A percentile compares a stretch with the other conserved stretches of the same genome.
Conservation (phyloP, 176 grass and related monocot genomes). For the Melocanna baccifera region DNA sequence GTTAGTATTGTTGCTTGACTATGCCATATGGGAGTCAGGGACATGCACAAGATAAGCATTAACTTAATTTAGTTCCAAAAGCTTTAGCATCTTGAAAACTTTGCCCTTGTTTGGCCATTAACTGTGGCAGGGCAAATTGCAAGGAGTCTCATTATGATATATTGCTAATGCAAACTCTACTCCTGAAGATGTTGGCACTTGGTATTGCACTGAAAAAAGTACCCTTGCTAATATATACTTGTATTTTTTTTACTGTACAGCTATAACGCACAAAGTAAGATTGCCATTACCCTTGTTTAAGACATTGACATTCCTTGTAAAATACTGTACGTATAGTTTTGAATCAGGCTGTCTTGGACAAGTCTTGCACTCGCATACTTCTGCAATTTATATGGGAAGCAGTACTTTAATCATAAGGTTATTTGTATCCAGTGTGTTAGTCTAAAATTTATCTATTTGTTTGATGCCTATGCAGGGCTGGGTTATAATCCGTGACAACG, state of each 20-base stretch:
- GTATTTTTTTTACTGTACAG: neutral
- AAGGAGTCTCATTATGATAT: neutral
- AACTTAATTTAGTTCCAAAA: neutral
- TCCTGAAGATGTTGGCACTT: neutral
- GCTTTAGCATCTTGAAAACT: neutral
- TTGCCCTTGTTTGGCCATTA: neutral
- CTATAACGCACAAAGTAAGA: neutral
- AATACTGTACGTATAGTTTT: neutral
- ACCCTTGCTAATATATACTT: neutral
- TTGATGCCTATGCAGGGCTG: slow-evolving; percentile 68
- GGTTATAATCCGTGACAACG: slow-evolving; percentile 73
- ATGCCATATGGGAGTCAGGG: neutral
- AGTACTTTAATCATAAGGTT: neutral
- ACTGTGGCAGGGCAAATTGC: neutral
- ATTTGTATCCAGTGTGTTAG: neutral
- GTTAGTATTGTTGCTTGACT: neutral
- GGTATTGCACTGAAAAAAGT: neutral
- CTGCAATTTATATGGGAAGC: neutral
- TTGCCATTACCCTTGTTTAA: neutral
- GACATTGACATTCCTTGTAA: slow-evolving; percentile 2
- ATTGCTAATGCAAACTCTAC: neutral
- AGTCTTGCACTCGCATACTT: slow-evolving; percentile 1
- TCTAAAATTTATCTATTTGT: slow-evolving; percentile 21
- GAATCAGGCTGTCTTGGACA: slow-evolving; percentile 1
- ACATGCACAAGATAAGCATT: neutral